Conservation (phyloP, 345 rosid species). For the Bretschneidera sinensis region DNA sequence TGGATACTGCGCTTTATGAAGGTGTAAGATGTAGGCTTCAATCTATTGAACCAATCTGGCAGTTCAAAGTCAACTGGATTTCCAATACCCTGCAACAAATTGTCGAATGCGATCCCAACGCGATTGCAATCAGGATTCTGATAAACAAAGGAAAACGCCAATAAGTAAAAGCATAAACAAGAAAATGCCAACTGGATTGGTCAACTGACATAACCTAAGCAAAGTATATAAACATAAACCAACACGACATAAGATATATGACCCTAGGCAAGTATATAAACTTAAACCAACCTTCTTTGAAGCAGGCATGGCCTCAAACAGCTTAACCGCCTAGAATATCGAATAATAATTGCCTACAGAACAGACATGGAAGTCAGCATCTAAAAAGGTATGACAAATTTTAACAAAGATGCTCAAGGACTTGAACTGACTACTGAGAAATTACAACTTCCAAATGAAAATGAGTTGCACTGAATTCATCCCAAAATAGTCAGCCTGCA, state of each 20-base stretch:
- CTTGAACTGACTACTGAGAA: too few species aligned
- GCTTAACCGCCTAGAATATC: neutral
- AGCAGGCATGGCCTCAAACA: slow-evolving; percentile 20
- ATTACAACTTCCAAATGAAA: neutral
- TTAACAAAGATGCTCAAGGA: too few species aligned
- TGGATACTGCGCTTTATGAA: slow-evolving; percentile 90
- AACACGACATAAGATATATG: too few species aligned
- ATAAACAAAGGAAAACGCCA: slow-evolving; percentile 17
- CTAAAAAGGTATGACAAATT: neutral
- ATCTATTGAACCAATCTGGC: slow-evolving; percentile 73
- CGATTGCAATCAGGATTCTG: slow-evolving; percentile 44
- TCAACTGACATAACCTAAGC: too few species aligned
- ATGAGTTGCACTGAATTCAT: neutral
- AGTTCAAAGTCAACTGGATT: slow-evolving; percentile 67
- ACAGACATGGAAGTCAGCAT: neutral
- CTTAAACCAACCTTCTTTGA: slow-evolving; percentile 24
- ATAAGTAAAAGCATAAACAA: too few species aligned
- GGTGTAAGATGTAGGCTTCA: slow-evolving; percentile 59
- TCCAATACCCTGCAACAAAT: slow-evolving; percentile 61
- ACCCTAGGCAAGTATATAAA: neutral
- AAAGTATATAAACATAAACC: too few species aligned
- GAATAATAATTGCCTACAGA: neutral
- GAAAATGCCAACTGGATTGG: too few species aligned
- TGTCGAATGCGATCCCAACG: slow-evolving; percentile 52
- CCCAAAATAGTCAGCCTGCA: too few species aligned